phyloP scores from a whole-genome alignment of 371 early-diverging fungal genomes.

The Chytridiales sp. region DNA sequence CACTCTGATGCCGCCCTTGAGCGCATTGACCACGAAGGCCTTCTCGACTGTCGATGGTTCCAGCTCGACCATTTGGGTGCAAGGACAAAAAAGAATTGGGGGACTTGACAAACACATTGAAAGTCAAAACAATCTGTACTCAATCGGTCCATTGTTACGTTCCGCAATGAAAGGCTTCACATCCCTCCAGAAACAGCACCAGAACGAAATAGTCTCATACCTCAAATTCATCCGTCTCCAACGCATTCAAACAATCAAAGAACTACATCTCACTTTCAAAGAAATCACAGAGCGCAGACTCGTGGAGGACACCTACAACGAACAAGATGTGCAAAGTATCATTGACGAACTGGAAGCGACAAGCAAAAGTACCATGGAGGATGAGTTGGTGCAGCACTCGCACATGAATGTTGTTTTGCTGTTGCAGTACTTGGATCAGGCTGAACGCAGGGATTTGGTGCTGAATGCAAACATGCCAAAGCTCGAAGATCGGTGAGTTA shows the following conservation, averaged over 20 bases:
- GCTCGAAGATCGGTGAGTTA: constrained; percentile 20
- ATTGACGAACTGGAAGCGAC: constrained; percentile 9
- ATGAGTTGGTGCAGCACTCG: constrained; percentile 24
- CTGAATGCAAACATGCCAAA: constrained; percentile 11
- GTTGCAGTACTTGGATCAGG: constrained; percentile 23
- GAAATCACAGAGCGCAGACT: constrained; percentile 17
- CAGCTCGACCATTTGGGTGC: constrained; percentile 13
- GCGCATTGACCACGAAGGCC: constrained; percentile 65
- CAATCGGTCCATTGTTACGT: too few relatives aligned
- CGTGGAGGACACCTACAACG: constrained; percentile 20
- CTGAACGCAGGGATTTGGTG: not conserved
- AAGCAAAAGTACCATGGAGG: constrained; percentile 13
- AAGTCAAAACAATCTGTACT: constrained; percentile 2
- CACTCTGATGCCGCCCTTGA: constrained; percentile 63
- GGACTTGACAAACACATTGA: not conserved
- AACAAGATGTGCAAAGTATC: constrained; percentile 20
- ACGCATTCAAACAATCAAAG: constrained; percentile 11
- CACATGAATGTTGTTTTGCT: constrained; percentile 24
- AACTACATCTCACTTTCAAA: constrained; percentile 11
- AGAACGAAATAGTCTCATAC: constrained; percentile 12
- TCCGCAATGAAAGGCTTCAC: not conserved
- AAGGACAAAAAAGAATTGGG: constrained; percentile 7
- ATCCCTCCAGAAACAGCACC: not conserved
- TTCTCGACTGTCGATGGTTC: constrained; percentile 32
- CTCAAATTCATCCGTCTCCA: constrained; percentile 24